Base-by-base conservation (phyloP, 805 yeast genomes). In the Wilhelminamyces savonicus region DNA sequence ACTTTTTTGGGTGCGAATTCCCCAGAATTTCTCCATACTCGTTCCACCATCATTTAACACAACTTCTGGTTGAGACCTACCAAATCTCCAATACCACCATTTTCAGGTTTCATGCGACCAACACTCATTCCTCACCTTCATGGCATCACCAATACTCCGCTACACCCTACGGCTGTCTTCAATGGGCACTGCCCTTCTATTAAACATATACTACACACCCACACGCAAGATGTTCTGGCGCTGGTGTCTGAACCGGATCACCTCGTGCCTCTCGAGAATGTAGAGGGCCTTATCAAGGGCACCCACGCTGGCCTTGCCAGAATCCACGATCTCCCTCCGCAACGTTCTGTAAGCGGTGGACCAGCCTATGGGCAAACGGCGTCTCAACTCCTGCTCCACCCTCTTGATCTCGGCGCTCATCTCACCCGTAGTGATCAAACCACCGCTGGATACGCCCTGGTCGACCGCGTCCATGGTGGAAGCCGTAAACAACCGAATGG, bases 401-500 rank as follows among this genome's bases (percentile, higher is more conserved):
- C 69, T 71, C 40, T 75, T 71, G 26, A 90, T 86, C 48, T 88
- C 92, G 22, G 72, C 71, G 27, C 76, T 71, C 35, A 79, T 62
- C 34, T 78, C 78, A 21, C 77, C 74, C 37, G 76, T 74, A 4
- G 73, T 62, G 24, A 69, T 44, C 30, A 54, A 36, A 10, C 60
- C 62, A 5, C 60, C 62, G 19, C 56, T 55, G 12, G 58, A 72
- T 25, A 73, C 72, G 22, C 78, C 80, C 50, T 77, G 80, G 27
- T 71, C 74, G 8, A 85, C 90, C 1, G 98, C 98, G 51, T 88
- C 88, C 94, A 92, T 87, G 0, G 99, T 92, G 2, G 98, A 92
- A 0, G 98, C 97, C 37, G 84, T 84, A 59, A 92, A 92, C 38
- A 92, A 64, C 47, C 99, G 66, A 38, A 92, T 84, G 0, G 97